Conservation (phyloP, 768 basidiomycete genomes). For the Leccinum truebloodii region DNA sequence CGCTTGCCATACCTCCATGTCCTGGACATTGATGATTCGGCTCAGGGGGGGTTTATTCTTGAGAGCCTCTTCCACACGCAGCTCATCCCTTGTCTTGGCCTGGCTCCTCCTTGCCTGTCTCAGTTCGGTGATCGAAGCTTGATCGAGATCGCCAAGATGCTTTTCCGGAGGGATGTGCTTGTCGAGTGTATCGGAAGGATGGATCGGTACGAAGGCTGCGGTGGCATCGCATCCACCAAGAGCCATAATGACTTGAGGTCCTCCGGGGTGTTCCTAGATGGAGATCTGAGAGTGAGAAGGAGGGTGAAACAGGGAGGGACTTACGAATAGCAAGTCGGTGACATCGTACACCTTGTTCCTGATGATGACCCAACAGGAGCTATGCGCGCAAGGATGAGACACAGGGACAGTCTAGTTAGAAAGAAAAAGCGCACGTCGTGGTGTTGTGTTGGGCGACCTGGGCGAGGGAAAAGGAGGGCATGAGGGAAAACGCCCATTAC, state of each 20-base stretch:
- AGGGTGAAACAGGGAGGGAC: conserved; percentile 10
- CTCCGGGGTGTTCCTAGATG: conserved; percentile 75
- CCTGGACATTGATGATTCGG: conserved; percentile 71
- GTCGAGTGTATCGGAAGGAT: conserved; percentile 79
- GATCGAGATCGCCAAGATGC: conserved; percentile 68
- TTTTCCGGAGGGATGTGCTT: conserved; percentile 69
- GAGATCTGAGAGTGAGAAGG: conserved; percentile 8
- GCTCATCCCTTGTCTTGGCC: conserved; percentile 65
- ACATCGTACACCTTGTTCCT: conserved; percentile 83
- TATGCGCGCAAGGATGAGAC: conserved; percentile 27
- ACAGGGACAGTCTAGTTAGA: not conserved
- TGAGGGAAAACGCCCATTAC: conserved; percentile 1
- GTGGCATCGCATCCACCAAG: conserved; percentile 90
- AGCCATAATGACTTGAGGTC: conserved; percentile 75
- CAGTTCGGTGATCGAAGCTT: conserved; percentile 42
- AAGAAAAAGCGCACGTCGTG: conserved; percentile 39
- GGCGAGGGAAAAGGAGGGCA: conserved; percentile 48
- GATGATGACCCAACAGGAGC: conserved; percentile 87
- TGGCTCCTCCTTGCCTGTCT: conserved; percentile 40
- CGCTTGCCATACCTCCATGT: conserved; percentile 67
- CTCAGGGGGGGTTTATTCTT: conserved; percentile 62
- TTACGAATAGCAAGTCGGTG: conserved; percentile 70
- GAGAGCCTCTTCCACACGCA: conserved; percentile 63
- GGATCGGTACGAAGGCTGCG: conserved; percentile 73
- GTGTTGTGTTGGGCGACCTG: conserved; percentile 65